Conservation (phyloP, 2,329 filamentous ascomycete species). For the Xylariales sp. region DNA sequence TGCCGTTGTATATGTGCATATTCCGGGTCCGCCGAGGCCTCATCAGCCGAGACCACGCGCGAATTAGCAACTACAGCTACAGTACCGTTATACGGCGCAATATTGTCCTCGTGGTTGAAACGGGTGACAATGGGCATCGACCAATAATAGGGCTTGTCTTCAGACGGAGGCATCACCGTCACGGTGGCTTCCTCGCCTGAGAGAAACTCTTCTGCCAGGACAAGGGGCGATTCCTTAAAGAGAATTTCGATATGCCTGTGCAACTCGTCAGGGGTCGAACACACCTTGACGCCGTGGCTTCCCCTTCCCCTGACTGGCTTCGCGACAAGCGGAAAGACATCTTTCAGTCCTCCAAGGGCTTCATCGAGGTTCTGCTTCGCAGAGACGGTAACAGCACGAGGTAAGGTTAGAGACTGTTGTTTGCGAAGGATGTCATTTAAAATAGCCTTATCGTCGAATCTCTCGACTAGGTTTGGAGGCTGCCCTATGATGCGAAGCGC, state of each 20-base stretch:
- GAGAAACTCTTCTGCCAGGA: slow-evolving; percentile 62
- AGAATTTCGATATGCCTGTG: slow-evolving; percentile 51
- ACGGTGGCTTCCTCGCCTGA: slow-evolving; percentile 62
- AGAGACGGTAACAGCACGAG: slow-evolving; percentile 49
- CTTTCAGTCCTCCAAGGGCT: slow-evolving; percentile 7
- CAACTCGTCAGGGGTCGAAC: slow-evolving; percentile 49
- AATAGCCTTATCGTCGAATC: slow-evolving; percentile 62
- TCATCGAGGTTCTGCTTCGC: not conserved
- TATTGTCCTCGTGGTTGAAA: slow-evolving; percentile 60
- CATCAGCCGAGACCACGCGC: slow-evolving; percentile 46
- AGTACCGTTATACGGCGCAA: slow-evolving; percentile 62
- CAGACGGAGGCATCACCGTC: slow-evolving; percentile 62
- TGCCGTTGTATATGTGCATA: slow-evolving; percentile 8
- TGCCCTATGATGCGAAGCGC: slow-evolving; percentile 58
- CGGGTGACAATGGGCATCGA: slow-evolving; percentile 58
- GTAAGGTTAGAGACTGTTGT: slow-evolving; percentile 54
- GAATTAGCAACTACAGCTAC: slow-evolving; percentile 63
- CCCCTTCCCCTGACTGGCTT: slow-evolving; percentile 63
- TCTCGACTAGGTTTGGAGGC: slow-evolving; percentile 57
- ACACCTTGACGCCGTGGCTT: slow-evolving; percentile 62
- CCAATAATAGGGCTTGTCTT: slow-evolving; percentile 52
- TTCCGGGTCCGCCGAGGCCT: not conserved
- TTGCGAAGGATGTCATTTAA: slow-evolving; percentile 58
- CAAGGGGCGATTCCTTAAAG: slow-evolving; percentile 50
- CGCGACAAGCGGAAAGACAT: slow-evolving; percentile 55